Conservation (phyloP, 2,329 filamentous ascomycete genomes). For the Epichloe coenophiala region DNA sequence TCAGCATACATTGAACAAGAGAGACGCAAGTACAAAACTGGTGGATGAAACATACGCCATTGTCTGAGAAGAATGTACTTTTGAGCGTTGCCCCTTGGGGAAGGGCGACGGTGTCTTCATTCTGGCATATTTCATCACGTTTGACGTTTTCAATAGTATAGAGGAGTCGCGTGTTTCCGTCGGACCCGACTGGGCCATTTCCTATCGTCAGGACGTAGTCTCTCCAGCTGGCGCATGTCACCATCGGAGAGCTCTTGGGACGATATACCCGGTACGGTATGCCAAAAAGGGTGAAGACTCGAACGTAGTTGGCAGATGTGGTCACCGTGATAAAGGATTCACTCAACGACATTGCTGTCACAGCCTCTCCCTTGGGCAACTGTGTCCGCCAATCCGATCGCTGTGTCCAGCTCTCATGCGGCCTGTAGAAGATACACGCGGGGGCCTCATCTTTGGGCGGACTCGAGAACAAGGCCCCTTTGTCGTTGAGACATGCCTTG, state of each 20-base stretch:
- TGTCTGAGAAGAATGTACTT: conserved; percentile 83
- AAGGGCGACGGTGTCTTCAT: conserved; percentile 80
- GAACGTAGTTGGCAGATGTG: conserved; percentile 76
- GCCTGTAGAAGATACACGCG: conserved; percentile 86
- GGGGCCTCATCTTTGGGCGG: conserved; percentile 52
- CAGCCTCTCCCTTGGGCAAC: conserved; percentile 74
- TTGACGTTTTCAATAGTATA: conserved; percentile 95
- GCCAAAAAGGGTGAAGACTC: conserved; percentile 86
- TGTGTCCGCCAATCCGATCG: conserved; percentile 81
- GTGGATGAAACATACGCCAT: conserved; percentile 47
- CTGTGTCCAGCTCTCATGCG: conserved; percentile 92
- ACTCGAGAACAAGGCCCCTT: conserved; percentile 75
- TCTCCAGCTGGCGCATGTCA: conserved; percentile 86
- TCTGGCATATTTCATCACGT: conserved; percentile 86
- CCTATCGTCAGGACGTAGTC: conserved; percentile 96
- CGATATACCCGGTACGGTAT: conserved; percentile 80
- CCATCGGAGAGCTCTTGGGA: conserved; percentile 78
- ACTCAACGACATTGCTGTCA: conserved; percentile 80
- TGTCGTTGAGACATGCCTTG: conserved; percentile 81
- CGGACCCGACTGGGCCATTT: conserved; percentile 71
- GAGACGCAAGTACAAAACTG: background rate
- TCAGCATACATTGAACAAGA: background rate
- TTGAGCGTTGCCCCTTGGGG: conserved; percentile 59
- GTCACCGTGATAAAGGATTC: conserved; percentile 84
- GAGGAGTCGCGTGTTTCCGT: conserved; percentile 63